These are phyloP conservation scores for Trichomonascaceae sp. DNA, from an alignment of 1,139 yeast genomes.

Conservation along the genomic window DNA sequence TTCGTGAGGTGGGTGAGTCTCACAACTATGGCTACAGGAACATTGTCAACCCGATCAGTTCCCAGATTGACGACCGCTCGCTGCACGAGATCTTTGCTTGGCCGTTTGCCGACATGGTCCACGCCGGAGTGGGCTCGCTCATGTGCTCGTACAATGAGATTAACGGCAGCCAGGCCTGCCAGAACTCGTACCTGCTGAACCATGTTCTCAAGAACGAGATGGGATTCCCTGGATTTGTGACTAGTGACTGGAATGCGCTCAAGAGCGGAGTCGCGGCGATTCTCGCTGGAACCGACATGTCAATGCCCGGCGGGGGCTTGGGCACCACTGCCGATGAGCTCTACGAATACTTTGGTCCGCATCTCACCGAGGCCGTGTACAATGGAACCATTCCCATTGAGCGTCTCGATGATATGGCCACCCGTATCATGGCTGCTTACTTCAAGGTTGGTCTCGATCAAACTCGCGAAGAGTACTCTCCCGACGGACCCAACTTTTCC, in stretches of 20 bases:
- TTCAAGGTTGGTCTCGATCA: slow-evolving; percentile 24
- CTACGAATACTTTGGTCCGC: slow-evolving; percentile 45
- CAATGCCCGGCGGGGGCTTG: slow-evolving; percentile 51
- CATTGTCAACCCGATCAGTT: slow-evolving; percentile 13
- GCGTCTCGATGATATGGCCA: slow-evolving; percentile 50
- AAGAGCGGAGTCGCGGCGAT: slow-evolving; percentile 46
- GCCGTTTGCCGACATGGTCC: slow-evolving; percentile 55
- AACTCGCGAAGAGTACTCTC: slow-evolving; percentile 12
- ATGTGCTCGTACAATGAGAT: slow-evolving; percentile 52
- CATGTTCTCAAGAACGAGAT: slow-evolving; percentile 45
- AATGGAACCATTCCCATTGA: slow-evolving; percentile 44
- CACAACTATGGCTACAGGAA: slow-evolving; percentile 19
- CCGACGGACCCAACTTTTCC: slow-evolving; percentile 42
- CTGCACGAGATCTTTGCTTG: slow-evolving; percentile 52
- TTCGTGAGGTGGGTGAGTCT: slow-evolving; percentile 42
- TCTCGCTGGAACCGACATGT: slow-evolving; percentile 51
- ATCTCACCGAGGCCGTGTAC: slow-evolving; percentile 41
- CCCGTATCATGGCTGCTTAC: slow-evolving; percentile 46
- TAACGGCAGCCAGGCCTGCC: slow-evolving; percentile 48
- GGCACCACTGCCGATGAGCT: slow-evolving; percentile 47
- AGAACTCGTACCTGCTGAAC: slow-evolving; percentile 45
- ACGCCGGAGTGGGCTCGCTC: slow-evolving; percentile 48
- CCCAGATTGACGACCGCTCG: slow-evolving; percentile 48
- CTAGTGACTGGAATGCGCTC: slow-evolving; percentile 52
- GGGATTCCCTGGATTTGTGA: slow-evolving; percentile 56